Percentiles rank a stretch among this genome's conserved stretches.
These are phyloP conservation scores for Aspergillus brunneoviolaceus DNA, from an alignment of 2,329 filamentous ascomycete species.

Conservation along the genomic window DNA sequence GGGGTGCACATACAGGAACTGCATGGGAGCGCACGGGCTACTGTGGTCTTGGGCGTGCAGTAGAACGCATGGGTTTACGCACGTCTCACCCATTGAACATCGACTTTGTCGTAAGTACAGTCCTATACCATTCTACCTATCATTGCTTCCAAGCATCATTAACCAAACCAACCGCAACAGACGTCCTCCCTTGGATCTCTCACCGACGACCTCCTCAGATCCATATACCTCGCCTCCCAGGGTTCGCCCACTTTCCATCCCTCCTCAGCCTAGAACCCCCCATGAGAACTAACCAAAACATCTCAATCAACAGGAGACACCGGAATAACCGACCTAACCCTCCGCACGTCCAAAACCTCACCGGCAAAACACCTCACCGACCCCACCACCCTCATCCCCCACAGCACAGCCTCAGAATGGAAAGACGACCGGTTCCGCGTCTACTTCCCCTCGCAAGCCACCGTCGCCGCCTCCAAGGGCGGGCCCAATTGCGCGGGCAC, in stretches of 20 bases:
- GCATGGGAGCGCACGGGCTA: conserved; percentile 63
- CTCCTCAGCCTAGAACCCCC: background rate
- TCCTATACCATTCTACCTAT: background rate
- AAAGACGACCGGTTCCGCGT: conserved; percentile 60
- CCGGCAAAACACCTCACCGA: conserved; percentile 36
- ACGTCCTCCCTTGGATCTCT: conserved; percentile 80
- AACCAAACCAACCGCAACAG: conserved; percentile 40
- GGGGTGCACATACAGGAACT: conserved; percentile 56
- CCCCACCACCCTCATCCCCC: conserved; percentile 43
- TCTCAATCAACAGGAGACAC: conserved; percentile 43
- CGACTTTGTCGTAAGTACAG: conserved; percentile 65
- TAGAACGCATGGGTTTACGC: conserved; percentile 63
- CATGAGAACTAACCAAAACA: conserved; percentile 1
- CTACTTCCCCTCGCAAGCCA: conserved; percentile 76
- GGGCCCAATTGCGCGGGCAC: conserved; percentile 70
- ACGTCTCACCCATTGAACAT: conserved; percentile 60
- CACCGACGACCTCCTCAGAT: conserved; percentile 64
- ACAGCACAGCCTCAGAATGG: conserved; percentile 37
- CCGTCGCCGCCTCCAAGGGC: conserved; percentile 64
- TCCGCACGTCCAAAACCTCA: conserved; percentile 34
- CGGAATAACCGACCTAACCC: conserved; percentile 45
- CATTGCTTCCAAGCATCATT: background rate
- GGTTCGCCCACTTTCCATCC: conserved; percentile 38
- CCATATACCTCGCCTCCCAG: conserved; percentile 59
- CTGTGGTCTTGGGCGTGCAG: conserved; percentile 67